These are phyloP conservation scores for Nemania sp. DNA, from an alignment of 2,329 filamentous ascomycete species.

Conservation along the genomic window DNA sequence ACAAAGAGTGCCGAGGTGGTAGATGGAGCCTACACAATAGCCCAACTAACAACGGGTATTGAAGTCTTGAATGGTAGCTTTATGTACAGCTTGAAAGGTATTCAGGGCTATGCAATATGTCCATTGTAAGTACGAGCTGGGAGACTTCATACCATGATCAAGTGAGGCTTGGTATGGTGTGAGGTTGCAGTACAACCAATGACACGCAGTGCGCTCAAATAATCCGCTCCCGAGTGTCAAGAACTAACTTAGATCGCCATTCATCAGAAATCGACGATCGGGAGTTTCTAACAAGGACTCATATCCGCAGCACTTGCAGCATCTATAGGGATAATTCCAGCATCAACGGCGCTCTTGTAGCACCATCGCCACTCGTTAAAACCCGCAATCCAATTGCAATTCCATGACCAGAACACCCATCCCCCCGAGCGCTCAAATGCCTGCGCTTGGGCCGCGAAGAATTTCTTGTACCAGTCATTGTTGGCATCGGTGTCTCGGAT, in stretches of 20 bases:
- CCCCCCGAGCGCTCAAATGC: constrained; percentile 58
- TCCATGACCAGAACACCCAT: constrained; percentile 68
- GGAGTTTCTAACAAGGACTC: constrained; percentile 26
- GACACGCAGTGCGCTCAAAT: no score
- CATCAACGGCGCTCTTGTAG: constrained; percentile 45
- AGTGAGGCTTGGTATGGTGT: no score
- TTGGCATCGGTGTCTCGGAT: constrained; percentile 44
- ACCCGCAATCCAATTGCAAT: constrained; percentile 45
- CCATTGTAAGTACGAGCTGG: neutral
- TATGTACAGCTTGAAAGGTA: neutral
- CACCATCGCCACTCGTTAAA: constrained; percentile 55
- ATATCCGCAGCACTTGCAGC: constrained; percentile 28
- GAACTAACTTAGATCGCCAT: neutral
- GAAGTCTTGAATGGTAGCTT: neutral
- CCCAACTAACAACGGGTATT: neutral
- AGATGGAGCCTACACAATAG: neutral
- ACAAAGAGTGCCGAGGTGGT: neutral
- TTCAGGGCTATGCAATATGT: neutral
- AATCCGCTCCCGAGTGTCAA: neutral
- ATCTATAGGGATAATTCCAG: constrained; percentile 36
- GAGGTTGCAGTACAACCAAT: no score
- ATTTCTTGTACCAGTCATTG: constrained; percentile 57
- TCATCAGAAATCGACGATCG: neutral
- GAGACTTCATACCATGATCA: no score
- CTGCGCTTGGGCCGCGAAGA: constrained; percentile 61